Percentiles rank a stretch among this genome's conserved stretches.
Evolutionary conservation across 2,329 filamentous ascomycete genomes (phyloP).

Genomic region (Clonostachys chloroleuca): DNA sequence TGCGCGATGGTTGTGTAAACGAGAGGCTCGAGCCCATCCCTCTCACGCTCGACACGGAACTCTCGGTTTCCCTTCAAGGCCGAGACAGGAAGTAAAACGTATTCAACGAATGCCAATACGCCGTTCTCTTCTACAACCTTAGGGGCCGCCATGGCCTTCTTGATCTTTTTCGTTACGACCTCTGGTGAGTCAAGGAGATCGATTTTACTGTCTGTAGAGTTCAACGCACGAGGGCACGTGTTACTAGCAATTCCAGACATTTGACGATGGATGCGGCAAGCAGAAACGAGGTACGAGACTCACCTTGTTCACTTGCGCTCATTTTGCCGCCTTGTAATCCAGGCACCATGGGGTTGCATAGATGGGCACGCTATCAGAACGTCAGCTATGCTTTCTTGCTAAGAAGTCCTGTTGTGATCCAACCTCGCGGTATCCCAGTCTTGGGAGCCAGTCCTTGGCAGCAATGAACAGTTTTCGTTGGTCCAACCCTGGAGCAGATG

Average conservation of each 20-base stretch:
- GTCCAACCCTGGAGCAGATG: slow-evolving; percentile 41
- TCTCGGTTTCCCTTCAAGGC: slow-evolving; percentile 52
- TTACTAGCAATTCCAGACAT: neutral
- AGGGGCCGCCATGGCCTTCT: slow-evolving; percentile 77
- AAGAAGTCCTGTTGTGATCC: neutral
- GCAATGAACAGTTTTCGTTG: slow-evolving; percentile 87
- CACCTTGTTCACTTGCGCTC: slow-evolving; percentile 68
- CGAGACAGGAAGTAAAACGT: slow-evolving; percentile 75
- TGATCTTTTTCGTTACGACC: slow-evolving; percentile 73
- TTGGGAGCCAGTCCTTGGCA: slow-evolving; percentile 80
- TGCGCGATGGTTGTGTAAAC: slow-evolving; percentile 73
- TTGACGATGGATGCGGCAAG: neutral
- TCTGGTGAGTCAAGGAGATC: slow-evolving; percentile 83
- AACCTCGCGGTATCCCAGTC: slow-evolving; percentile 74
- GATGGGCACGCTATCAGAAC: slow-evolving; percentile 24
- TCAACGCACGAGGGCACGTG: neutral
- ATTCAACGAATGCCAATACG: slow-evolving; percentile 80
- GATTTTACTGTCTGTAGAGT: slow-evolving; percentile 67
- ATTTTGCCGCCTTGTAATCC: slow-evolving; percentile 85
- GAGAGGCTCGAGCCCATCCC: slow-evolving; percentile 66
- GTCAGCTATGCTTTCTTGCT: slow-evolving; percentile 7
- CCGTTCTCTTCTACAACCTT: slow-evolving; percentile 80
- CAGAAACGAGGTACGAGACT: neutral
- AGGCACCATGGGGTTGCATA: slow-evolving; percentile 74
- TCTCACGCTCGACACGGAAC: slow-evolving; percentile 64